Evolutionary conservation across 208 protist genomes (phyloP).

Genomic region (Acanthamoeba triangularis): DNA sequence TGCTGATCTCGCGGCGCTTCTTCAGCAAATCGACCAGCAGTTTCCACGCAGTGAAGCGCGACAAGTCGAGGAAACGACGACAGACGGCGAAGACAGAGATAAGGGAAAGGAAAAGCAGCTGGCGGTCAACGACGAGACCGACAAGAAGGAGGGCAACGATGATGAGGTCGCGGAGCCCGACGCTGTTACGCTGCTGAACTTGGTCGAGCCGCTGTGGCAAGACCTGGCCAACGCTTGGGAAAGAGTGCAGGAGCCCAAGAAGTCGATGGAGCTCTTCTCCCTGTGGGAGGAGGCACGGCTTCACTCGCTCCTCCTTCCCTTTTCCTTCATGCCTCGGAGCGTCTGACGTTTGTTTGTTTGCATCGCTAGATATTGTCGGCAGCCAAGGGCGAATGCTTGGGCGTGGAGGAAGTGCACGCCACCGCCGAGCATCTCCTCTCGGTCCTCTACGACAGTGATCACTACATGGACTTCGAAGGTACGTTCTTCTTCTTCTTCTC

Average conservation of each 20-base stretch:
- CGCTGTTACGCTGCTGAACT: background rate
- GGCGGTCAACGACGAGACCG: background rate
- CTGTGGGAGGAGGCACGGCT: background rate
- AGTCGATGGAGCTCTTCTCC: background rate
- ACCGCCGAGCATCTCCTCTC: background rate
- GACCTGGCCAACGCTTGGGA: slow-evolving; percentile 33
- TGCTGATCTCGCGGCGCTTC: background rate
- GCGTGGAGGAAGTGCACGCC: background rate
- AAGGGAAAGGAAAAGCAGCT: slow-evolving; percentile 7
- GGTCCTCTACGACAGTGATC: slow-evolving; percentile 1
- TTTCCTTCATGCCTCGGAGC: background rate
- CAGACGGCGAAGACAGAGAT: background rate
- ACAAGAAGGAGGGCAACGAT: background rate
- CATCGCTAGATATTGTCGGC: background rate
- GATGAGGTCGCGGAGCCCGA: background rate
- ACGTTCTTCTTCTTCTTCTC: background rate
- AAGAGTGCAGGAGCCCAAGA: slow-evolving; percentile 11
- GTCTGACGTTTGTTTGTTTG: background rate
- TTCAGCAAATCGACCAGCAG: background rate
- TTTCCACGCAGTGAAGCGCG: background rate
- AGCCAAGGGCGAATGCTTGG: background rate
- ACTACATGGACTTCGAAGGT: background rate
- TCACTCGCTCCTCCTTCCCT: background rate
- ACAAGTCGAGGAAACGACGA: background rate
- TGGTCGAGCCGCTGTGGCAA: slow-evolving; percentile 32